phyloP scores from a whole-genome alignment of 202 grass and related monocot genomes.

The Elaeis oleifera region DNA sequence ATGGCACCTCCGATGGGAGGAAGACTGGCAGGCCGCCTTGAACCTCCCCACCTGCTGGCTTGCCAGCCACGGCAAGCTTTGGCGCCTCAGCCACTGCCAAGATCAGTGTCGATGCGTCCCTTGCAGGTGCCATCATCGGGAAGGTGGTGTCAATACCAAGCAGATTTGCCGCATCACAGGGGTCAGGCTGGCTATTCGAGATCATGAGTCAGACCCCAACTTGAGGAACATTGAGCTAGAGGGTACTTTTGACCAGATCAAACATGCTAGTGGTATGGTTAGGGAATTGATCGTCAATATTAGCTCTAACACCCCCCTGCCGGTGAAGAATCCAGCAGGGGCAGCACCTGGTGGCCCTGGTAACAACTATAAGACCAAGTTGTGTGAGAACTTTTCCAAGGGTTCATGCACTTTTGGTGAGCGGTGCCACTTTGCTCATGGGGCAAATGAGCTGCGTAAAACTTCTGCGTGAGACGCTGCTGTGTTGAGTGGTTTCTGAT shows the following conservation, averaged over 20 bases:
- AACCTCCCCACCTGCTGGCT: background rate
- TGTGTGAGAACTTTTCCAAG: slow-evolving; percentile 9
- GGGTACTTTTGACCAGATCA: slow-evolving; percentile 17
- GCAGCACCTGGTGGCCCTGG: background rate
- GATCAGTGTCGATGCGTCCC: slow-evolving; percentile 9
- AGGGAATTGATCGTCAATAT: slow-evolving; percentile 11
- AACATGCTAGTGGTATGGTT: slow-evolving; percentile 10
- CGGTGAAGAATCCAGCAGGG: background rate
- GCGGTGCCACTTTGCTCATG: slow-evolving; percentile 12
- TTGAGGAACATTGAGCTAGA: slow-evolving; percentile 16
- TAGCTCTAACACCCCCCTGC: background rate
- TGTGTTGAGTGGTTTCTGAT: too few relatives aligned
- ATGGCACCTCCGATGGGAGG: slow-evolving; percentile 2
- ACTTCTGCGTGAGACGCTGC: background rate
- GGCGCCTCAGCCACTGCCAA: slow-evolving; percentile 13
- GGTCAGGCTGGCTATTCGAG: slow-evolving; percentile 10
- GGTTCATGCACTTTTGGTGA: slow-evolving; percentile 10
- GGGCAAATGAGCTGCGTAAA: slow-evolving; percentile 5
- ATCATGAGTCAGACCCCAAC: slow-evolving; percentile 11
- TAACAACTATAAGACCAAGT: slow-evolving; percentile 9
- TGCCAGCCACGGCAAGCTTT: slow-evolving; percentile 7
- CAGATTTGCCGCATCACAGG: slow-evolving; percentile 7
- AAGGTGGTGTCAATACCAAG: slow-evolving; percentile 16
- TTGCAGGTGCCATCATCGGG: slow-evolving; percentile 16
- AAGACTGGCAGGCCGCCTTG: background rate